Evolutionary conservation across 768 basidiomycete species (phyloP).

Genomic region (Tylopilus rubrobrunneus): DNA sequence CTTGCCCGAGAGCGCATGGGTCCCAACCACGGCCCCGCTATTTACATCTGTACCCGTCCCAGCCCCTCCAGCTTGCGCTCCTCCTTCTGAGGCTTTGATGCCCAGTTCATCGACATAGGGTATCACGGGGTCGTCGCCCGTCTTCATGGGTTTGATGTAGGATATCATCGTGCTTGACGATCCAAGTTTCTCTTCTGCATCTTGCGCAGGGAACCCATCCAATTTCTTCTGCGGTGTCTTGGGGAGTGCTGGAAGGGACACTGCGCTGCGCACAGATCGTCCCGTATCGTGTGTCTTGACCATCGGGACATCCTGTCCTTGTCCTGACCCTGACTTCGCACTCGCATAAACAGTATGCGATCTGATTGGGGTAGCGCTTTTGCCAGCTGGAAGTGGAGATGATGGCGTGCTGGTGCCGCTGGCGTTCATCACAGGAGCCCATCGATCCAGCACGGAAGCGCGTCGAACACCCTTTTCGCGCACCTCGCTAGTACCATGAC

Average conservation of each 20-base stretch:
- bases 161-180: slow-evolving; percentile 77
- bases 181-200: slow-evolving; percentile 45
- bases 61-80: slow-evolving; percentile 33
- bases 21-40: slow-evolving; percentile 23
- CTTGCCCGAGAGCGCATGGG: slow-evolving; percentile 6
- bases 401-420: slow-evolving; percentile 33
- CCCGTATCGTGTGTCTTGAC: slow-evolving; percentile 32
- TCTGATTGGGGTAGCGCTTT: slow-evolving; percentile 38
- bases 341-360: slow-evolving; percentile 37
- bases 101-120: slow-evolving; percentile 39
- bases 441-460: slow-evolving; percentile 65
- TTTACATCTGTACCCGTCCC: slow-evolving; percentile 3
- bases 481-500: slow-evolving; percentile 32
- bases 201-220: slow-evolving; percentile 21
- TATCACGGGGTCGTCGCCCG: slow-evolving; percentile 39
- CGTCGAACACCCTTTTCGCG: slow-evolving; percentile 36
- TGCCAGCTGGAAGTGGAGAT: slow-evolving; percentile 31
- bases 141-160: slow-evolving; percentile 49
- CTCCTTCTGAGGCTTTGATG: slow-evolving; percentile 41
- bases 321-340: slow-evolving; percentile 15
- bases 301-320: slow-evolving; percentile 17
- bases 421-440: slow-evolving; percentile 45
- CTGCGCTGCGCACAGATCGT: slow-evolving; percentile 37
- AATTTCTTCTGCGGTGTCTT: slow-evolving; percentile 28
- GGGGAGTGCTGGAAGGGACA: slow-evolving; percentile 37